Base-by-base conservation (phyloP, 2,329 filamentous ascomycete genomes). In the Alternaria dauci region DNA sequence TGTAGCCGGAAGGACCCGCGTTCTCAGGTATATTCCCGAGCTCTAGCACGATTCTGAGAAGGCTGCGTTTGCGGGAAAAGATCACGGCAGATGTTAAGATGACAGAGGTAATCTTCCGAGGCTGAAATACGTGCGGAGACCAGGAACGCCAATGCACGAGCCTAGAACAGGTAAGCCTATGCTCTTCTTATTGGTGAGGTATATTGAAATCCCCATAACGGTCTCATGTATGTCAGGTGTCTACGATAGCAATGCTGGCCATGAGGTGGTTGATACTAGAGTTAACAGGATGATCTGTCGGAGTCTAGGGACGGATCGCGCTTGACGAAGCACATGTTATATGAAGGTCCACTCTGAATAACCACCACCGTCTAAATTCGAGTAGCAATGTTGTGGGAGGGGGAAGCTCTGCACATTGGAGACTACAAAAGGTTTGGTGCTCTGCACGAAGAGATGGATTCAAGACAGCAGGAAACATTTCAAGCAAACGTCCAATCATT, bases 291-390 rank as follows among this genome's bases (percentile, higher is more conserved):
- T 34, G 36, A 30, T 55, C 56, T 38, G 44, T 48, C 56, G 56
- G 56, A 48, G 50, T 55, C 56, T 59, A 59, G 56, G 56, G 56
- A 59, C 52, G 56, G 20, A 30, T 59, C 52, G 56, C 56, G 56
- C 44, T 32, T 50, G 44, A 47, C 18, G 34, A 53, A 48, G 36
- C 30, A 32, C 51, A 38, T 16, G 32, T 50, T 59, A 55, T 54
- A 59, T 59, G 51, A 55, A 18, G 56, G 52, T 39, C 56, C 56
- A 55, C 56, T 48, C 4, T 7, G 25, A 30, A 16, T 32, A 53
- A 44, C 38, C 43, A 28, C 56, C 56, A 59, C 56, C 56, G 56
- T 55, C 16, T 59, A 59, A 55, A 55, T 30, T 59, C 43, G 11
- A 41, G n/a, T 32, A 32, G 18, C 28, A 14, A 50, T 50, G 56